Conservation (phyloP, 2,329 filamentous ascomycete species). For the Colletotrichum tamarilloi region DNA sequence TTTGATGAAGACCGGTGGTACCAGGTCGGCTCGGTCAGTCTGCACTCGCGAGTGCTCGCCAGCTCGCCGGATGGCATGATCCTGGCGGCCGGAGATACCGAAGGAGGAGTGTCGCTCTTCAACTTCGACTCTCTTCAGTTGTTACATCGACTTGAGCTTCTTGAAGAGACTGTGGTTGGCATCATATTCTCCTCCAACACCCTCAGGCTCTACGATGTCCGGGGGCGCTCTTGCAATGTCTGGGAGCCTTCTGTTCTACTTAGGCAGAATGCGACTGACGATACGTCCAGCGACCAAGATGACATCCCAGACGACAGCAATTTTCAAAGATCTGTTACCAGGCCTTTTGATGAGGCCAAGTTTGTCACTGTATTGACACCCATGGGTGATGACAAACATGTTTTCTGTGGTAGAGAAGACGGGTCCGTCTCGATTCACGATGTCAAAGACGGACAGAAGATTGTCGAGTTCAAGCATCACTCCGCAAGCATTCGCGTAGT, state of each 20-base stretch:
- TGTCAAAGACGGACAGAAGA: neutral
- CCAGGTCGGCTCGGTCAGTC: neutral
- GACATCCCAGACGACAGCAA: neutral
- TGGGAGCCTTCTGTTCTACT: conserved; percentile 32
- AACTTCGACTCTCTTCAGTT: conserved; percentile 39
- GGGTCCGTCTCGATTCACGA: neutral
- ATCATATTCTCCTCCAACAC: conserved; percentile 38
- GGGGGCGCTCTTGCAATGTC: conserved; percentile 37
- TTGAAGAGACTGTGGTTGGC: conserved; percentile 26
- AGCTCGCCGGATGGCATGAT: conserved; percentile 40
- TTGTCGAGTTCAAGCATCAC: neutral
- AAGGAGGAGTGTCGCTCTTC: conserved; percentile 41
- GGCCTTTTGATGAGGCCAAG: conserved; percentile 32
- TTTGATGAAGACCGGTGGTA: conserved; percentile 36
- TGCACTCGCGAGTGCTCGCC: conserved; percentile 32
- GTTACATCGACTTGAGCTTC: conserved; percentile 28
- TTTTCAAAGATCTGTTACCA: conserved; percentile 16
- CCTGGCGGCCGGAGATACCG: conserved; percentile 39
- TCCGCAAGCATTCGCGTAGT: neutral
- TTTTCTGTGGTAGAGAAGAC: neutral
- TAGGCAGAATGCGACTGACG: neutral
- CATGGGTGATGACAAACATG: conserved; percentile 17
- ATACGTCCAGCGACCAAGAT: neutral
- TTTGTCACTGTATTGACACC: conserved; percentile 33
- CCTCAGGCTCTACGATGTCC: conserved; percentile 37